phyloP scores from a whole-genome alignment of 2,329 filamentous ascomycete genomes.

The Ophiosphaerella narmari region DNA sequence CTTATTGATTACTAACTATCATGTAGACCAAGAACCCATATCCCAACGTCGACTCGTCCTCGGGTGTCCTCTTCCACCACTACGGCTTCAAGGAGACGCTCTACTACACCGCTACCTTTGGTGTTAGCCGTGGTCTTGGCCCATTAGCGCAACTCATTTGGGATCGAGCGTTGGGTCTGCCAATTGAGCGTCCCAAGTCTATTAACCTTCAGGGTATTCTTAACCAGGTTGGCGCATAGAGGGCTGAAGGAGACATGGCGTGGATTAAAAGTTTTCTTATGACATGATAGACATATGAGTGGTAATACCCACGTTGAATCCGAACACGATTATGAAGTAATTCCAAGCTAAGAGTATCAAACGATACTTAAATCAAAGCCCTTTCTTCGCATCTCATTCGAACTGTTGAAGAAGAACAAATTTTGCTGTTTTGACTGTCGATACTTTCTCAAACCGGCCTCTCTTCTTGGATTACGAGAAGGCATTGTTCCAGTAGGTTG shows the following conservation, averaged over 20 bases:
- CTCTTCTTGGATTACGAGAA: no score
- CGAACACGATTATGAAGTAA: no score
- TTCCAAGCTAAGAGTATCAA: no score
- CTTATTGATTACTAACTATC: slow-evolving; percentile 4
- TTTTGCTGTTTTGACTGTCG: no score
- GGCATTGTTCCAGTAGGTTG: no score
- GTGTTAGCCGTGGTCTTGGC: slow-evolving; percentile 74
- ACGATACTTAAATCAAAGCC: no score
- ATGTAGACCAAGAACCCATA: slow-evolving; percentile 87
- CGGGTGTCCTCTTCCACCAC: slow-evolving; percentile 95
- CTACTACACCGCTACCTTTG: slow-evolving; percentile 81
- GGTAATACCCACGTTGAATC: no score
- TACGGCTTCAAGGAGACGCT: slow-evolving; percentile 97
- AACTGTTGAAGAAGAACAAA: no score
- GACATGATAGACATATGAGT: no score
- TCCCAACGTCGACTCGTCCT: slow-evolving; percentile 93
- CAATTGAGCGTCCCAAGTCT: slow-evolving; percentile 97
- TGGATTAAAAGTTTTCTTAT: background rate
- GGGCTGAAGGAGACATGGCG: background rate
- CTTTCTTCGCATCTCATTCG: no score
- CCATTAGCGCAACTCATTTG: slow-evolving; percentile 94
- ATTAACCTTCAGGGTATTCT: slow-evolving; percentile 89
- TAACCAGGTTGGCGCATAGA: slow-evolving; percentile 53
- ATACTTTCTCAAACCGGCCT: no score
- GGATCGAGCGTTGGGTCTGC: slow-evolving; percentile 90